Evolutionary conservation across 2,329 filamentous ascomycete species (phyloP).

Genomic region (Aspergillus sp.): DNA sequence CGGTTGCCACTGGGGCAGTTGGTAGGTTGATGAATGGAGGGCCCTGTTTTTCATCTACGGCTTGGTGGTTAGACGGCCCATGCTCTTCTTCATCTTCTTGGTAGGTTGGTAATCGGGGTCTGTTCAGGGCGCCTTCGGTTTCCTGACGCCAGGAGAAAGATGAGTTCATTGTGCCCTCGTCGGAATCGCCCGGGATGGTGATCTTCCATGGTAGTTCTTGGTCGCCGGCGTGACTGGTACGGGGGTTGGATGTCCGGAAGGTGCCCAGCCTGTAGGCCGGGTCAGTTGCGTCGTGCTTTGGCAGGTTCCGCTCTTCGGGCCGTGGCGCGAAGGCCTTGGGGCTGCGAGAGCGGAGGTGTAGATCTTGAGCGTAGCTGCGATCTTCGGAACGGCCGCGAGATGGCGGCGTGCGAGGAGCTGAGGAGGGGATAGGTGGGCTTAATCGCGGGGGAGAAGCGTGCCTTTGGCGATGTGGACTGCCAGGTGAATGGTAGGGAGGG

Average conservation of each 20-base stretch:
- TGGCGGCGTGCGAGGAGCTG: constrained; percentile 11
- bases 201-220: constrained; percentile 40
- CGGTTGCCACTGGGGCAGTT: neutral
- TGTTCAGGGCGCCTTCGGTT: constrained; percentile 8
- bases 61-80: neutral
- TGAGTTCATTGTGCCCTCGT: constrained; percentile 5
- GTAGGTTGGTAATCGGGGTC: constrained; percentile 16
- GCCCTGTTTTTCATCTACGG: constrained; percentile 9
- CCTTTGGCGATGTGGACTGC: constrained; percentile 4
- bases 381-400: constrained; percentile 20
- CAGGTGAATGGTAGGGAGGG: constrained; percentile 5
- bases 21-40: neutral
- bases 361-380: constrained; percentile 29
- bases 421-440: constrained; percentile 11
- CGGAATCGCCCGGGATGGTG: constrained; percentile 29
- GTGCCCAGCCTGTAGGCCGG: constrained; percentile 31
- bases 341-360: constrained; percentile 39
- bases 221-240: constrained; percentile 32
- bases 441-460: constrained; percentile 2
- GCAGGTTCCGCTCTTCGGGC: constrained; percentile 22
- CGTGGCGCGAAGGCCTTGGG: constrained; percentile 29
- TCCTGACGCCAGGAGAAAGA: constrained; percentile 9
- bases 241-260: constrained; percentile 32
- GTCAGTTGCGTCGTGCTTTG: constrained; percentile 22
- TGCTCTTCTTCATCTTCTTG: constrained; percentile 16